Conservation (phyloP, 768 basidiomycete species). For the Fomitopsis serialis region DNA sequence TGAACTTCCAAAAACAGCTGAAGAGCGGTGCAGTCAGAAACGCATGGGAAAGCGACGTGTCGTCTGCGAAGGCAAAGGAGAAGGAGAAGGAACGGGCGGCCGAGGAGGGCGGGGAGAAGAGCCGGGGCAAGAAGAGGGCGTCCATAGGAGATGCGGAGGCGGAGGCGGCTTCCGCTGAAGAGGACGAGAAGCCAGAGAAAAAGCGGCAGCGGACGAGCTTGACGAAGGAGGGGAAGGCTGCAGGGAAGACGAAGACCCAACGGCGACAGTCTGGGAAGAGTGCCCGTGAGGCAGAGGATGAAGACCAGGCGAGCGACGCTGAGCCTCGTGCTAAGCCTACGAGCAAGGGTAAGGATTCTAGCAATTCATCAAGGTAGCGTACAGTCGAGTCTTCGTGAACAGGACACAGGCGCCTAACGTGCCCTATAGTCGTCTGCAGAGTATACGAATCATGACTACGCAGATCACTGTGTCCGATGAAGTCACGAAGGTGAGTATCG, state of each 20-base stretch:
- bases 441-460: constrained; percentile 61
- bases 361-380: constrained; percentile 14
- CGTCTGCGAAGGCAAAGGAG: constrained; percentile 15
- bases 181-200: constrained; percentile 16
- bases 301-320: constrained; percentile 1
- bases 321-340: background rate
- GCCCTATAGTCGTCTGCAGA: constrained; percentile 10
- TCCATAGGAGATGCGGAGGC: constrained; percentile 11
- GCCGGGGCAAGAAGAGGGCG: constrained; percentile 22
- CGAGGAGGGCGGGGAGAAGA: constrained; percentile 1
- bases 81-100: constrained; percentile 9
- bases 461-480: constrained; percentile 53
- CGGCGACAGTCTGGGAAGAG: constrained; percentile 7
- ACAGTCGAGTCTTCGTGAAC: no score
- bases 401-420: background rate
- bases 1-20: constrained; percentile 65
- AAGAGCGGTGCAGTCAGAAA: constrained; percentile 29
- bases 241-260: background rate
- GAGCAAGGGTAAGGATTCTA: background rate
- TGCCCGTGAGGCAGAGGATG: constrained; percentile 6
- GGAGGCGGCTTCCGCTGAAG: constrained; percentile 9
- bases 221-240: constrained; percentile 3
- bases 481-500: constrained; percentile 48
- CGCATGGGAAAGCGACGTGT: constrained; percentile 16
- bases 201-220: constrained; percentile 15